phyloP scores from a whole-genome alignment of 495 filamentous ascomycete genomes.

The Neurospora discreta region DNA sequence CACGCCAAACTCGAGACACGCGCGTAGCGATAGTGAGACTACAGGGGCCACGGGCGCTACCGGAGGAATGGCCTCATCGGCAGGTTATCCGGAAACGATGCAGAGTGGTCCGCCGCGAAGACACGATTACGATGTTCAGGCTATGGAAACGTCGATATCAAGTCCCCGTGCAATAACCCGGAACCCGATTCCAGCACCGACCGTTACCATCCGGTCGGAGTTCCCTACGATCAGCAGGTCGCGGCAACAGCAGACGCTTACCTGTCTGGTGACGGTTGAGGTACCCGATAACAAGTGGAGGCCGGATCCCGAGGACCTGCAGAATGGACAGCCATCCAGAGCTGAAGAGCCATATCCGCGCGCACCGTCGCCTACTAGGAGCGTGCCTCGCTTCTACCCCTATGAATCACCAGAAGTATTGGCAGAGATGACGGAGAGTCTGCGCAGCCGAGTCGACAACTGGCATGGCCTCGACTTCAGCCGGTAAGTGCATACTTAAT shows the following conservation, averaged over 20 bases:
- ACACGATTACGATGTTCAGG: conserved; percentile 92
- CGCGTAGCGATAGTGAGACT: conserved; percentile 57
- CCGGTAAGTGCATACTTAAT: conserved; percentile 40
- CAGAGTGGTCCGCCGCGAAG: conserved; percentile 51
- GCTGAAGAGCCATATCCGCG: conserved; percentile 34
- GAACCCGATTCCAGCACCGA: conserved; percentile 86
- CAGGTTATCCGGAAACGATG: conserved; percentile 60
- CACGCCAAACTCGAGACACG: conserved; percentile 48
- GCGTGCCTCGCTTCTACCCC: conserved; percentile 43
- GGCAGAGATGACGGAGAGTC: conserved; percentile 75
- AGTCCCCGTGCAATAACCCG: conserved; percentile 62
- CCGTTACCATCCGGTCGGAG: conserved; percentile 87
- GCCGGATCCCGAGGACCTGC: conserved; percentile 73
- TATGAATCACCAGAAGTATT: conserved; percentile 57
- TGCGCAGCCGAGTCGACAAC: conserved; percentile 83
- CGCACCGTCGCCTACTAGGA: conserved; percentile 40
- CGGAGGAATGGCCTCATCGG: conserved; percentile 54
- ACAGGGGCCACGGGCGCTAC: conserved; percentile 42
- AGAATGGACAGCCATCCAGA: conserved; percentile 37
- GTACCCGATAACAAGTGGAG: conserved; percentile 89
- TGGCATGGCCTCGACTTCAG: conserved; percentile 98
- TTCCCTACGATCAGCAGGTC: conserved; percentile 90
- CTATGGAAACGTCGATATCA: conserved; percentile 81
- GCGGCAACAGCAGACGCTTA: conserved; percentile 88
- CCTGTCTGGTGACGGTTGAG: conserved; percentile 89